phyloP scores from a whole-genome alignment of 2,329 filamentous ascomycete genomes.

The Trichoderma atroviride region DNA sequence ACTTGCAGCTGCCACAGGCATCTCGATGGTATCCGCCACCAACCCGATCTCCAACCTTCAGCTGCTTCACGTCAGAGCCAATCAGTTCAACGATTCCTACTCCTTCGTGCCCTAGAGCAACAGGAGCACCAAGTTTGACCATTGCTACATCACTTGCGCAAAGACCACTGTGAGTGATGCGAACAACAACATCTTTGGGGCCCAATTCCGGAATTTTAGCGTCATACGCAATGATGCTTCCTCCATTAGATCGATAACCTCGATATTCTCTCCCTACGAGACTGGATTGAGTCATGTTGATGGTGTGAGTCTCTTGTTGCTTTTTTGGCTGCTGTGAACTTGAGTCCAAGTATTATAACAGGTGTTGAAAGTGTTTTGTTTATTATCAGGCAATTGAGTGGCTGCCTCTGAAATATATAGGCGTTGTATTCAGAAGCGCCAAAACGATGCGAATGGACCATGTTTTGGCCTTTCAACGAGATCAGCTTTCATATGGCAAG shows the following conservation, averaged over 20 bases:
- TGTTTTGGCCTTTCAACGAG: neutral
- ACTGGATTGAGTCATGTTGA: neutral
- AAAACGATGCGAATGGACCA: neutral
- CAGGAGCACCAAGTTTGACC: neutral
- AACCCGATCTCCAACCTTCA: slow-evolving; percentile 52
- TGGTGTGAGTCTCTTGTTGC: neutral
- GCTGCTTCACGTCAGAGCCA: slow-evolving; percentile 46
- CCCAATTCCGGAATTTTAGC: slow-evolving; percentile 23
- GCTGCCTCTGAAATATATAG: neutral
- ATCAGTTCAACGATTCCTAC: slow-evolving; percentile 51
- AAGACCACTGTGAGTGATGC: slow-evolving; percentile 27
- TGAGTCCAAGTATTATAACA: neutral
- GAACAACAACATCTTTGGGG: slow-evolving; percentile 27
- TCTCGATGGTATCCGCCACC: slow-evolving; percentile 46
- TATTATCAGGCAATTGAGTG: neutral
- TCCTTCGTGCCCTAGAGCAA: slow-evolving; percentile 54
- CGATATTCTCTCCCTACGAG: neutral
- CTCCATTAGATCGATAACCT: neutral
- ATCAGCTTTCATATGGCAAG: neutral
- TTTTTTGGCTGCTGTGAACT: neutral
- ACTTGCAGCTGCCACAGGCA: slow-evolving; percentile 54
- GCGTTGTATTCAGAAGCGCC: neutral
- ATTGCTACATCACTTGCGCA: slow-evolving; percentile 22
- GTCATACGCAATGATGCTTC: neutral
- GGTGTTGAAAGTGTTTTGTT: too few species aligned